These are phyloP conservation scores for Emericellopsis cladophorae DNA, from an alignment of 2,329 filamentous ascomycete species.

Conservation along the genomic window DNA sequence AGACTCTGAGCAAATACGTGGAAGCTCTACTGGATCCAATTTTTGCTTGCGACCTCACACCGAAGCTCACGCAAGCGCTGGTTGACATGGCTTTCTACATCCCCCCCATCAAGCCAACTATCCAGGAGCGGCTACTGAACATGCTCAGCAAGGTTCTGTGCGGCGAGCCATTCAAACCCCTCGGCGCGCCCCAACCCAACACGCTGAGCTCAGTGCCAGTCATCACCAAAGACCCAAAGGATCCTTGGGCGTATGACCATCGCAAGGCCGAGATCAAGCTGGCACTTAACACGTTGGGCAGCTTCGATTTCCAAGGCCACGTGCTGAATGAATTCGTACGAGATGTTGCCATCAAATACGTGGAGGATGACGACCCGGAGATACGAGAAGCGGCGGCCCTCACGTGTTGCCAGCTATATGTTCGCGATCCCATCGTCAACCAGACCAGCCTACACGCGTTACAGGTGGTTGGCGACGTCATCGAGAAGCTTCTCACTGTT, in stretches of 20 bases:
- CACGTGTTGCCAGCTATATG: conserved; percentile 95
- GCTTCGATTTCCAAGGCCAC: conserved; percentile 88
- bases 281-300: conserved; percentile 89
- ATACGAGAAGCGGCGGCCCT: conserved; percentile 90
- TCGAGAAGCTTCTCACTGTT: conserved; percentile 90
- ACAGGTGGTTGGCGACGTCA: conserved; percentile 94
- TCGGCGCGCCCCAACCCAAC: conserved; percentile 78
- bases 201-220: conserved; percentile 70
- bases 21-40: conserved; percentile 90
- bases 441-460: conserved; percentile 96
- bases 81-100: conserved; percentile 99
- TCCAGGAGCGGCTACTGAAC: conserved; percentile 86
- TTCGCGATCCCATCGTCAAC: conserved; percentile 92
- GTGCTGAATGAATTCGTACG: conserved; percentile 97
- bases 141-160: conserved; percentile 92
- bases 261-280: conserved; percentile 81
- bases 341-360: conserved; percentile 95
- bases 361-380: conserved; percentile 88
- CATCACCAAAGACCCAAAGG: conserved; percentile 77
- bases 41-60: conserved; percentile 88
- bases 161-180: conserved; percentile 79
- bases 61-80: conserved; percentile 85
- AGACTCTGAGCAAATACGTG: conserved; percentile 97
- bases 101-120: conserved; percentile 80
- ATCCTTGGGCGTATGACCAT: conserved; percentile 68